Evolutionary conservation across 306 rosid species (phyloP).

Genomic region (Inga leiocalycina): DNA sequence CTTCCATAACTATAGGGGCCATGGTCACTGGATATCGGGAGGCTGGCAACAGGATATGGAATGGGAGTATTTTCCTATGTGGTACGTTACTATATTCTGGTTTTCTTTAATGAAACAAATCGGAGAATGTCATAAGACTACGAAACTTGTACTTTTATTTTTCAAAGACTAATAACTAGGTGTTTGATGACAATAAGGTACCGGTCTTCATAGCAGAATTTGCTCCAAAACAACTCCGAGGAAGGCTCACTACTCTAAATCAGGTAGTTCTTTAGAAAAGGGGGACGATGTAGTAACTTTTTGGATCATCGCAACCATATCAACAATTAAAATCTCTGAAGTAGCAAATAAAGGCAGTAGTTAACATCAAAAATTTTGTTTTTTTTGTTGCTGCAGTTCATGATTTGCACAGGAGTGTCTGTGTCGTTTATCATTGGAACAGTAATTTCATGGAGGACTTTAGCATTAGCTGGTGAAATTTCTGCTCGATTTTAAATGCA

Average conservation of each 20-base stretch:
- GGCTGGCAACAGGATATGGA: conserved; percentile 95
- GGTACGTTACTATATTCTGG: conserved; percentile 41
- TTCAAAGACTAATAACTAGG: conserved; percentile 21
- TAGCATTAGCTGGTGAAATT: conserved; percentile 69
- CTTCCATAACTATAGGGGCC: conserved; percentile 51
- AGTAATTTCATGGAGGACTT: conserved; percentile 74
- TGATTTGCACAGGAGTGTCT: conserved; percentile 73
- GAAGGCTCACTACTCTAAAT: conserved; percentile 77
- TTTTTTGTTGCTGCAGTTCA: conserved; percentile 55
- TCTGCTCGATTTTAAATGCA: conserved; percentile 17
- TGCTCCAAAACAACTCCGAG: conserved; percentile 89
- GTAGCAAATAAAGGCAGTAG: neutral
- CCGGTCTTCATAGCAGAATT: conserved; percentile 90
- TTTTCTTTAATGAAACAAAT: conserved; percentile 28
- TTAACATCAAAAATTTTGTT: conserved; percentile 16
- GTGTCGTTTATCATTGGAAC: conserved; percentile 76
- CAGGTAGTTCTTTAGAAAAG: conserved; percentile 52
- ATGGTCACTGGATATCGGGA: conserved; percentile 75
- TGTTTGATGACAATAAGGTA: conserved; percentile 56
- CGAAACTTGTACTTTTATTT: conserved; percentile 12
- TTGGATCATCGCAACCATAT: conserved; percentile 10
- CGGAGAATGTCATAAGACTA: neutral
- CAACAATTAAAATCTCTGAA: neutral
- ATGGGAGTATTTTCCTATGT: conserved; percentile 94
- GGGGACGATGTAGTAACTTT: neutral